Base-by-base conservation (phyloP, 768 basidiomycete species). In the Suillus subaureus region DNA sequence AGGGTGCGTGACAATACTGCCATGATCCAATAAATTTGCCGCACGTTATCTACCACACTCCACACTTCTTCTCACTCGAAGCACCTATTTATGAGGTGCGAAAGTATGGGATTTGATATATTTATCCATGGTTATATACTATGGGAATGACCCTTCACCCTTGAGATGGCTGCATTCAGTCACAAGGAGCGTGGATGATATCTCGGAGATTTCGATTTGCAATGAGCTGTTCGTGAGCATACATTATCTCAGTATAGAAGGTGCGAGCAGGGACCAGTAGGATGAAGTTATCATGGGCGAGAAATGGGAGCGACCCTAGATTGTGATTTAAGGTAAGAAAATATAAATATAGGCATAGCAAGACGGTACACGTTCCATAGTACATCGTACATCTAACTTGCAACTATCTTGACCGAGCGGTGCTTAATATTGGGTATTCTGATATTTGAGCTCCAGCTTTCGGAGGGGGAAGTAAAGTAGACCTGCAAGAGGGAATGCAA, bases 391-490 rank as follows among this genome's bases (percentile, higher is more conserved):
- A 42, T 31, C 9, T 51, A 35, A 8, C 4, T 28, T 33, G 28
- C 51, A 31, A 45, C 58, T 61, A 11, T 37, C 16, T 26, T 37
- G 5, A 39, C 16, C 5, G 2, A 18, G 23, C 4, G 57, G 37
- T 58, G 16, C 37, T 18, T 58, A 58, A 39, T 73, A 76, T 56
- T 63, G 13, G 33, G 75, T 67, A 49, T 65, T 68, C 60, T 76
- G 75, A 61, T 72, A 74, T 40, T 66, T 79, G 37, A 82, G 78
- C 70, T 88, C 87, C 35, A 86, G 52, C 67, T 72, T 80, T 64
- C 91, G 79, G 40, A 91, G 79, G 2, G 84, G 85, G 6, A 87
- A 21, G 73, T 90, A 92, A 43, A 85, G 68, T 43, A 85, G 21
- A 15, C 73, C 78, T 0, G 84, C 81, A 8, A 82, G 75, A 6